Evolutionary conservation across 345 rosid species (phyloP).

Genomic region (Triadica sebifera): DNA sequence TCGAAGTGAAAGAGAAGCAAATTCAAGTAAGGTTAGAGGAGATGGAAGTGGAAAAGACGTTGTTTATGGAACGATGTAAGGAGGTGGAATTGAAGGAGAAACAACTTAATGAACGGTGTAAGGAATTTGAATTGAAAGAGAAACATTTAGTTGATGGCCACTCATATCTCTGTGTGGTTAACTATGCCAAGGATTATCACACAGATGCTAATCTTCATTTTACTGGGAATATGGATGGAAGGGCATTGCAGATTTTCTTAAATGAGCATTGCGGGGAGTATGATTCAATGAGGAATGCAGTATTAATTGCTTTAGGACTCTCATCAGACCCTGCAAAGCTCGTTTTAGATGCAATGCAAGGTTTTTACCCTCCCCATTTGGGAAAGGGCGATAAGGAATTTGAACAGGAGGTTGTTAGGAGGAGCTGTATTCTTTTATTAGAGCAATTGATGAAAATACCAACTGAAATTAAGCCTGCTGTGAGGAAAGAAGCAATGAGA

Average conservation of each 20-base stretch:
- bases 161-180: slow-evolving; percentile 1
- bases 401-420: slow-evolving; percentile 33
- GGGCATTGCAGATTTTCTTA: slow-evolving; percentile 45
- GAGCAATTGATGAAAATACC: slow-evolving; percentile 46
- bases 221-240: slow-evolving; percentile 31
- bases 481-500: slow-evolving; percentile 39
- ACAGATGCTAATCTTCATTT: slow-evolving; percentile 8
- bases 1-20: slow-evolving; percentile 10
- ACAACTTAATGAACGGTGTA: slow-evolving; percentile 13
- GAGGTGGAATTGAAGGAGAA: slow-evolving; percentile 20
- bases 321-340: slow-evolving; percentile 57
- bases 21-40: slow-evolving; percentile 13
- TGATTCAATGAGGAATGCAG: slow-evolving; percentile 30
- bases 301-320: slow-evolving; percentile 20
- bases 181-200: background rate
- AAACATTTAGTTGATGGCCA: background rate
- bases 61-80: slow-evolving; percentile 18
- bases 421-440: slow-evolving; percentile 45
- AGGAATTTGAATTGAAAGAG: slow-evolving; percentile 33
- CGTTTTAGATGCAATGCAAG: slow-evolving; percentile 54
- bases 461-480: slow-evolving; percentile 29
- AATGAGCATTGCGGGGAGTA: slow-evolving; percentile 38
- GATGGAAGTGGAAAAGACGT: slow-evolving; percentile 29
- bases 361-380: slow-evolving; percentile 38
- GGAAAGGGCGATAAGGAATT: slow-evolving; percentile 26